Evolutionary conservation across 2,329 filamentous ascomycete species (phyloP).

Genomic region (Albifimbria verrucaria): DNA sequence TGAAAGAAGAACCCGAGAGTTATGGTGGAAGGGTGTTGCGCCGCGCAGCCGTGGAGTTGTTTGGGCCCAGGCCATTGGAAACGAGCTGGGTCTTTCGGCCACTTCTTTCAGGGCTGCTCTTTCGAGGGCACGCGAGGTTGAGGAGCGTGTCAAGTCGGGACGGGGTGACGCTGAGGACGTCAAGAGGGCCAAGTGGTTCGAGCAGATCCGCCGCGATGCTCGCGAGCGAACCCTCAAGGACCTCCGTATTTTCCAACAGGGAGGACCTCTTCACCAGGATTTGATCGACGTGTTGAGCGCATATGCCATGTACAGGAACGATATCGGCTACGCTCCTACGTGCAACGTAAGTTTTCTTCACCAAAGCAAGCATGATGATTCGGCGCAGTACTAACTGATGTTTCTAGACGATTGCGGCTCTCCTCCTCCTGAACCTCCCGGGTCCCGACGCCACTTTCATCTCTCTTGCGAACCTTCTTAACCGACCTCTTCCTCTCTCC

Average conservation of each 20-base stretch:
- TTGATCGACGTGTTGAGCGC: slow-evolving; percentile 73
- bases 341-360: slow-evolving; percentile 62
- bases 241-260: slow-evolving; percentile 67
- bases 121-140: slow-evolving; percentile 60
- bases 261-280: slow-evolving; percentile 62
- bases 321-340: slow-evolving; percentile 73
- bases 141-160: slow-evolving; percentile 51
- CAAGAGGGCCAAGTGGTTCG: slow-evolving; percentile 57
- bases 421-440: slow-evolving; percentile 69
- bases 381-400: neutral
- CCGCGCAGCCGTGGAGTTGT: slow-evolving; percentile 66
- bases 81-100: slow-evolving; percentile 65
- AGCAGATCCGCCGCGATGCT: slow-evolving; percentile 62
- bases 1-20: slow-evolving; percentile 66
- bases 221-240: slow-evolving; percentile 65
- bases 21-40: slow-evolving; percentile 80
- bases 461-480: slow-evolving; percentile 72
- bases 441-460: slow-evolving; percentile 64
- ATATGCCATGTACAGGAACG: slow-evolving; percentile 77
- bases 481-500: slow-evolving; percentile 69
- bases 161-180: slow-evolving; percentile 52
- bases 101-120: slow-evolving; percentile 70
- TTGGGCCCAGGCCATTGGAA: slow-evolving; percentile 70
- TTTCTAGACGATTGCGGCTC: slow-evolving; percentile 63
- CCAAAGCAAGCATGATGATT: neutral